These are phyloP conservation scores for Globisporangium acanthophoron DNA, from an alignment of 352 stramenopile genomes.

Conservation along the genomic window DNA sequence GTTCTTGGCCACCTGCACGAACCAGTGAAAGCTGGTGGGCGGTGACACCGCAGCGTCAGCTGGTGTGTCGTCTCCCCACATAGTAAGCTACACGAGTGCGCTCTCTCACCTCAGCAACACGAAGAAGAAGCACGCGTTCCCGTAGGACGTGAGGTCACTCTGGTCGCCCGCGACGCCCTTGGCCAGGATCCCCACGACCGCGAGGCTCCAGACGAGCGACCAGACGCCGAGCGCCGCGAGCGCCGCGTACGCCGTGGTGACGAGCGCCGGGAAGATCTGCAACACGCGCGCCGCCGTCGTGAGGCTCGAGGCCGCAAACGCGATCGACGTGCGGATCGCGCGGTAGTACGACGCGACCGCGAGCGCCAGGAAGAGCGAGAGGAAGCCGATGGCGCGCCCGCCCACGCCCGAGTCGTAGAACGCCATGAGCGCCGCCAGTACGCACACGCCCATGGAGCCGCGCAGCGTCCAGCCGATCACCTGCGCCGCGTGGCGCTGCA, in stretches of 20 bases:
- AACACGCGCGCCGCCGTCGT: constrained; percentile 64
- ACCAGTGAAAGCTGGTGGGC: constrained; percentile 66
- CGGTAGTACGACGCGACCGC: constrained; percentile 64
- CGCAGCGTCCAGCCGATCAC: constrained; percentile 73
- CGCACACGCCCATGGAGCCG: constrained; percentile 47
- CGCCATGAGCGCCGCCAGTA: constrained; percentile 39
- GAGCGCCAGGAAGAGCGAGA: constrained; percentile 75
- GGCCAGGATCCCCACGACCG: constrained; percentile 64
- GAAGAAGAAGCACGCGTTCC: constrained; percentile 81
- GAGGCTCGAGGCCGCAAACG: constrained; percentile 79
- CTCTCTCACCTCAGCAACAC: constrained; percentile 68
- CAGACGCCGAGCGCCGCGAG: constrained; percentile 57
- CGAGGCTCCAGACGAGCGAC: constrained; percentile 74
- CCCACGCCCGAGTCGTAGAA: constrained; percentile 71
- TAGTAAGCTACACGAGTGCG: too few species aligned
- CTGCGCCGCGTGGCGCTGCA: constrained; percentile 67
- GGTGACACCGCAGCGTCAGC: neutral
- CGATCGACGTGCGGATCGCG: constrained; percentile 54
- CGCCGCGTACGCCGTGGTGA: constrained; percentile 60
- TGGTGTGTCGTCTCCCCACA: too few species aligned
- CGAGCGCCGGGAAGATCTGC: constrained; percentile 66
- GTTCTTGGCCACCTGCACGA: constrained; percentile 81
- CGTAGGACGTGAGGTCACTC: constrained; percentile 54
- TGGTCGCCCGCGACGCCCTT: constrained; percentile 35
- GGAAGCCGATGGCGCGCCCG: constrained; percentile 75